Evolutionary conservation across 2,329 filamentous ascomycete genomes (phyloP), one percentile per base, ranked within the genome.

Genomic region (Fusarium sp.): DNA sequence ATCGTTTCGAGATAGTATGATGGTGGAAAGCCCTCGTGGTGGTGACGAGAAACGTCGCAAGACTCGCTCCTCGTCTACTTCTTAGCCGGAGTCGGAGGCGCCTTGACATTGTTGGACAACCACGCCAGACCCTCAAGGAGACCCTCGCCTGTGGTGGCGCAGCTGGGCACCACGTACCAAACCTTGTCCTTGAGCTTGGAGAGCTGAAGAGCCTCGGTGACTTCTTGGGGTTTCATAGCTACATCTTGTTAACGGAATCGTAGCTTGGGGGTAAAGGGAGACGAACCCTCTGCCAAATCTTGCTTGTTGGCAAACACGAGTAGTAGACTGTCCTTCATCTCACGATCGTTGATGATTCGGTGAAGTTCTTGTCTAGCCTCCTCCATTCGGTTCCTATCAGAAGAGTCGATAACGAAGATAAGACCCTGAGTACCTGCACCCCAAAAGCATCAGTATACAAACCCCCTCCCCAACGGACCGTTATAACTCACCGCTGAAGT

Each of bases 291-390:
- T 65, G 89, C 87, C 77, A 98, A 86, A 90, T 99, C 96, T 85
- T 98, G 96, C 90, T 99, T 99, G 88, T 99, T 99, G 80, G 96
- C 96, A 83, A 99, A 98, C 45, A 99, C 95, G 68, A 98, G 86
- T 77, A 99, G 86, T 77, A 98, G 87, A 70, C 94, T 95, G 80
- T 98, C 95, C 85, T 96, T 95, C 91, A 98, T 95, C 88, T 99
- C 96, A 73, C 95, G 92, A 82, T 98, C 96, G 83, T 97, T 96
- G 85, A 98, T 94, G 84, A 98, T 98, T 80, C 95, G 93, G 86
- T 98, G 94, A 74, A 99, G 87, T 83, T 99, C 96, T 82, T 94
- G 93, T 78, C 92, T 90, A 62, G 96, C 96, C 85, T 98, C 96
- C 63, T 96, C 94, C 83, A 99, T 94, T 81, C 96, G 93, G 77